Evolutionary conservation across 2,329 filamentous ascomycete genomes (phyloP), one percentile per base, ranked within the genome.

Genomic region (Aspergillus neotritici): DNA sequence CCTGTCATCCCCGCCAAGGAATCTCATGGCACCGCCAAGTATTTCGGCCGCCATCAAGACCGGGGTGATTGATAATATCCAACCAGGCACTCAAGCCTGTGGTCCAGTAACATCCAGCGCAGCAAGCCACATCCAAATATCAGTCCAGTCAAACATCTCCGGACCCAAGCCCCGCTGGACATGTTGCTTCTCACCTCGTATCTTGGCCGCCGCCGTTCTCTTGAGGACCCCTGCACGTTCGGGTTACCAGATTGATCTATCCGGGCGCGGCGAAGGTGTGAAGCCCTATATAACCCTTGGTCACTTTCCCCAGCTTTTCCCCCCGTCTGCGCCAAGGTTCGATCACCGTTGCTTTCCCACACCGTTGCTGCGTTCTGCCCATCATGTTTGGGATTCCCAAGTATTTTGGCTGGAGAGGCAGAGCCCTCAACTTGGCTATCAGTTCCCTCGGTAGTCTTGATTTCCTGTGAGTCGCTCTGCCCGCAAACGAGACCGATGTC

Each of bases 361-460:
- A 8, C 21, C 9, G 7, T 25, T 25, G 40, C 47, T 42, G 41
- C 31, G 34, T 44, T 37, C 21, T 43, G 31, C 32, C 28, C 47
- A 56, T 44, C 42, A 60, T 60, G 57, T 55, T 60, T 48, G 57
- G 55, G 17, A 48, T 57, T 40, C 54, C 54, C 31, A 57, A 52
- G 40, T 60, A 49, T 44, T 60, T 60, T 35, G 57, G 57, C 31
- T 58, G 44, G 40, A 51, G 50, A 51, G 57, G 57, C 43, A 37
- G 57, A 37, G 43, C 53, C 44, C 49, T 60, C 28, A 60, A 60
- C 46, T 33, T 60, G 36, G 67, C 67, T 13, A 68, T 71, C 46
- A 68, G 65, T 37, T 60, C 67, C 7, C 65, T 71, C 38, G 69
- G 68, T n/a, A 69, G 68, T 46, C 54, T 68, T 33, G 68, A 69